These are phyloP conservation scores for Geranomyces michiganensis DNA, from an alignment of 192 early-diverging fungal species.

Conservation along the genomic window DNA sequence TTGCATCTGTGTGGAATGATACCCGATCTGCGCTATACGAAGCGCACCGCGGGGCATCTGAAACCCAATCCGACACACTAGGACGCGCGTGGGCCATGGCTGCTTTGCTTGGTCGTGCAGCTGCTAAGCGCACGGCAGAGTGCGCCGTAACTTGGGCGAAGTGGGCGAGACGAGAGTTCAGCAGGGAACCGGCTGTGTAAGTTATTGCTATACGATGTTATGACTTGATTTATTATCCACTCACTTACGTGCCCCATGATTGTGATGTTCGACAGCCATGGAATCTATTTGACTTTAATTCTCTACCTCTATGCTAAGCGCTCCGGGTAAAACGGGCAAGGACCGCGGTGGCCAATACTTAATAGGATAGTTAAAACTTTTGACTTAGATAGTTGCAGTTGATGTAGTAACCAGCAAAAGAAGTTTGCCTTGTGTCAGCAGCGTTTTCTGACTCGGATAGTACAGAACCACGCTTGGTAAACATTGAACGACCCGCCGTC, in stretches of 20 bases:
- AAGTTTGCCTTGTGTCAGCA: too few species aligned
- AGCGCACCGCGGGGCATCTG: not conserved
- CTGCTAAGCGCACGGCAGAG: not conserved
- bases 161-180: slow-evolving; percentile 23
- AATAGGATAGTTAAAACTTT: too few species aligned
- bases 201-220: too few species aligned
- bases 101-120: not conserved
- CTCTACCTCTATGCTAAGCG: slow-evolving; percentile 14
- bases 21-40: not conserved
- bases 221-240: not conserved
- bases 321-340: not conserved
- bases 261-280: slow-evolving; percentile 17
- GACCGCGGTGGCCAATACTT: too few species aligned
- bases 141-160: slow-evolving; percentile 7
- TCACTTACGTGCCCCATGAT: not conserved
- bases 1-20: not conserved
- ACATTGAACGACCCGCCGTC: too few species aligned
- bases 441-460: too few species aligned
- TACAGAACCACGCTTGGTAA: too few species aligned
- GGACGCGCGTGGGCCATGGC: slow-evolving; percentile 4
- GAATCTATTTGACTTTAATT: slow-evolving; percentile 23
- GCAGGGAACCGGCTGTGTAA: slow-evolving; percentile 29
- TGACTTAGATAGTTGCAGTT: too few species aligned
- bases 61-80: not conserved
- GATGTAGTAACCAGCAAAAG: too few species aligned